Conservation (phyloP, 225 moss, liverwort and hornwort genomes). For the Polytrichum commune region DNA sequence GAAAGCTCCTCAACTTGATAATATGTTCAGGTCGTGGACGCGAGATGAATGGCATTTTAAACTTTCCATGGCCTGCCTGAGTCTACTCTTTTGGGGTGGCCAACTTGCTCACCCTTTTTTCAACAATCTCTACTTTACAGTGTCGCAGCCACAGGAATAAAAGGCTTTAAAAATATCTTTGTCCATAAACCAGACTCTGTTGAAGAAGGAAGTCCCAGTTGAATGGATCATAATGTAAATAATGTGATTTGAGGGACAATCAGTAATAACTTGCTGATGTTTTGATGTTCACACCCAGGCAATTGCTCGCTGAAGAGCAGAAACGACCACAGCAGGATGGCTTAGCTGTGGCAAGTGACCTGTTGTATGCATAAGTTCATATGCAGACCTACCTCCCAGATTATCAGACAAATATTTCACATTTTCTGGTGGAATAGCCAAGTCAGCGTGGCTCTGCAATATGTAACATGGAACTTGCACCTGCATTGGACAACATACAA, state of each 20-base stretch:
- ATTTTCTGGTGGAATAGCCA: slow-evolving; percentile 55
- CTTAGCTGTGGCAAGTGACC: slow-evolving; percentile 66
- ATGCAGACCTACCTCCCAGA: slow-evolving; percentile 47
- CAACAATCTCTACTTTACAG: too few relatives aligned
- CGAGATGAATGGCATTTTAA: too few relatives aligned
- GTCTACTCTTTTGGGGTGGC: too few relatives aligned
- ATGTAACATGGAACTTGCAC: slow-evolving; percentile 47
- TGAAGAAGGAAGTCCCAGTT: background rate
- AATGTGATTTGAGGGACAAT: background rate
- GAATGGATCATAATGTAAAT: background rate
- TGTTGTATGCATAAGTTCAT: slow-evolving; percentile 41
- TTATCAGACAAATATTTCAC: slow-evolving; percentile 47
- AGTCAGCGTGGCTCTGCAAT: slow-evolving; percentile 46
- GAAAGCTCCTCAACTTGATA: too few relatives aligned
- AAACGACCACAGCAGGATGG: slow-evolving; percentile 43
- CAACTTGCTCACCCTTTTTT: too few relatives aligned
- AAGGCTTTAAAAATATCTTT: too few relatives aligned
- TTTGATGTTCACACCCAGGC: background rate
- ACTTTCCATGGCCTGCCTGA: too few relatives aligned
- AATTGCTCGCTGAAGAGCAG: slow-evolving; percentile 39
- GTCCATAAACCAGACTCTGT: background rate
- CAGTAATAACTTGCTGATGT: background rate
- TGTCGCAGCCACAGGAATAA: too few relatives aligned
- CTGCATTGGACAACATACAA: background rate
- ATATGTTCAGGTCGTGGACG: too few relatives aligned